Conservation (phyloP, 2,329 filamentous ascomycete genomes). For the Penicillium sp. region DNA sequence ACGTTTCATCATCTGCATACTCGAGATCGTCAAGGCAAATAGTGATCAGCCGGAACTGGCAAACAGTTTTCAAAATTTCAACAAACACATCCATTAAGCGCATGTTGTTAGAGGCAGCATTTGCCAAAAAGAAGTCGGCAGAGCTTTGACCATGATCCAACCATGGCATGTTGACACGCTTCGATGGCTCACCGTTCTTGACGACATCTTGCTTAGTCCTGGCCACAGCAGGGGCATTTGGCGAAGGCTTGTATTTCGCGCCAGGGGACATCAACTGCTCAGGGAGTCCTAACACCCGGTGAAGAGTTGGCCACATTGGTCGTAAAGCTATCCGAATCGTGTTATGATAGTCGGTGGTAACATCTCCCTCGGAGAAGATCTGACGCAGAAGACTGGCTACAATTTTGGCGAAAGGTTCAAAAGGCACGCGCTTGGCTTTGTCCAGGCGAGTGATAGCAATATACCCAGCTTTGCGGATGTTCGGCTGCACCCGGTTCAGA, state of each 20-base stretch:
- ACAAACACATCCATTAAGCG: conserved; percentile 83
- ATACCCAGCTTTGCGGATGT: conserved; percentile 56
- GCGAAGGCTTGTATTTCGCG: conserved; percentile 34
- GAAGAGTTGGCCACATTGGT: conserved; percentile 55
- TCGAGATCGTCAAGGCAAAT: conserved; percentile 86
- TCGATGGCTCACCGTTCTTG: conserved; percentile 29
- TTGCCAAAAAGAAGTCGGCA: conserved; percentile 38
- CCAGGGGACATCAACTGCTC: conserved; percentile 57
- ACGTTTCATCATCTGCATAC: conserved; percentile 80
- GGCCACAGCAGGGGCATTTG: conserved; percentile 27
- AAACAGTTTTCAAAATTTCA: conserved; percentile 77
- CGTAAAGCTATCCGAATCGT: conserved; percentile 53
- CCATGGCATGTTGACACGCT: conserved; percentile 30
- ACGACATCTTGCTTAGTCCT: conserved; percentile 29
- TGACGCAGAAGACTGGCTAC: conserved; percentile 59
- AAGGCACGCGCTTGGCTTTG: conserved; percentile 55
- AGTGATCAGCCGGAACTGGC: conserved; percentile 79
- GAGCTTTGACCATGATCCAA: conserved; percentile 36
- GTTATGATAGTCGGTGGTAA: conserved; percentile 58
- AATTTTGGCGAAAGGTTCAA: conserved; percentile 58
- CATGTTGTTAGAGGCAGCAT: conserved; percentile 49
- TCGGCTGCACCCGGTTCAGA: conserved; percentile 54
- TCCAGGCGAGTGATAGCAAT: conserved; percentile 60
- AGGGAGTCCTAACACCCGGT: conserved; percentile 57
- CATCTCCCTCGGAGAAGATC: conserved; percentile 61